A percentile compares a stretch with the other conserved stretches of the same genome.
These are phyloP conservation scores for Moringa oleifera DNA, from an alignment of 345 rosid species.

Conservation along the genomic window DNA sequence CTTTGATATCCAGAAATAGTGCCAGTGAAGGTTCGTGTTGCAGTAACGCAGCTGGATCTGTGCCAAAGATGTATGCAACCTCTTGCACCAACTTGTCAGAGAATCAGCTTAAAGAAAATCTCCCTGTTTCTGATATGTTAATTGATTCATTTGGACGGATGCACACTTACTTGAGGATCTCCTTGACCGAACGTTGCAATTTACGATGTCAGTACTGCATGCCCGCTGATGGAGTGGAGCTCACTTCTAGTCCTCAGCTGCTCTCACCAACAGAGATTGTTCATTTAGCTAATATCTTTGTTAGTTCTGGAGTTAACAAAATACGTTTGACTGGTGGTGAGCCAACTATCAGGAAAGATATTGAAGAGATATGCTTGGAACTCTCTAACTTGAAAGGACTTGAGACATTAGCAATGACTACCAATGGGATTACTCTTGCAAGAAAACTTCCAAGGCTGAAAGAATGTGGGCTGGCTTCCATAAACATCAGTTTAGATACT, in stretches of 20 bases:
- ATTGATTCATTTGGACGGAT: constrained; percentile 85
- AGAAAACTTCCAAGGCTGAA: constrained; percentile 75
- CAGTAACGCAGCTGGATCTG: constrained; percentile 11
- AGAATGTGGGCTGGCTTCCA: constrained; percentile 58
- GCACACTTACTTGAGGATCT: constrained; percentile 85
- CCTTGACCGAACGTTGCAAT: constrained; percentile 90
- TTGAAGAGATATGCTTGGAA: constrained; percentile 64
- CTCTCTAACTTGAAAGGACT: constrained; percentile 78
- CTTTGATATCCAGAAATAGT: constrained; percentile 16
- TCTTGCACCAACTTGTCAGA: constrained; percentile 39
- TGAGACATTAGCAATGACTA: constrained; percentile 73
- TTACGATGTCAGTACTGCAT: constrained; percentile 93
- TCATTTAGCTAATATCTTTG: constrained; percentile 68
- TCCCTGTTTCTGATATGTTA: constrained; percentile 64
- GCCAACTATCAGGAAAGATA: constrained; percentile 81
- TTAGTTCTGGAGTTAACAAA: constrained; percentile 76
- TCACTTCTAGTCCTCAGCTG: constrained; percentile 62
- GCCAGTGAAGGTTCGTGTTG: constrained; percentile 19
- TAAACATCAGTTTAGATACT: constrained; percentile 86
- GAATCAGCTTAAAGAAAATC: constrained; percentile 29
- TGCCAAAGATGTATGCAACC: constrained; percentile 26
- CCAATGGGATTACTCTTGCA: constrained; percentile 84
- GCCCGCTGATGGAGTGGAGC: constrained; percentile 91
- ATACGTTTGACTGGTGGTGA: constrained; percentile 96
- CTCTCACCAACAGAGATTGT: constrained; percentile 61